phyloP scores from a whole-genome alignment of 345 rosid species.

The Hibiscus syriacus region DNA sequence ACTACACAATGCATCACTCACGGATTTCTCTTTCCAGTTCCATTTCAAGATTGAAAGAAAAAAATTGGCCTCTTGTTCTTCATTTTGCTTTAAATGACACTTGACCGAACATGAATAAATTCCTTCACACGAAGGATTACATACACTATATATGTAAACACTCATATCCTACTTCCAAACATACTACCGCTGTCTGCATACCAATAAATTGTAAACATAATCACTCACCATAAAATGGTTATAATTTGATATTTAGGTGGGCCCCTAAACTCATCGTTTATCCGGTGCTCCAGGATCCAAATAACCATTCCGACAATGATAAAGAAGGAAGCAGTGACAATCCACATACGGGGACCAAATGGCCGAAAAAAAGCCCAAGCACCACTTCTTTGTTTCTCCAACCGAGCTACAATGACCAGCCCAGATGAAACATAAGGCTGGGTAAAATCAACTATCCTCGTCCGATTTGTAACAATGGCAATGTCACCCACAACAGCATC shows the following conservation, averaged over 20 bases:
- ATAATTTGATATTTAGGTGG: conserved; percentile 68
- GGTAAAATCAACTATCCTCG: conserved; percentile 79
- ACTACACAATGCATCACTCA: too few species aligned
- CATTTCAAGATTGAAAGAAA: too few species aligned
- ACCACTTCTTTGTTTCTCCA: conserved; percentile 63
- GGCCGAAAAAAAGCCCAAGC: conserved; percentile 95
- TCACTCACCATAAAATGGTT: conserved; percentile 76
- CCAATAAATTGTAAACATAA: not conserved
- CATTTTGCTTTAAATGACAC: not conserved
- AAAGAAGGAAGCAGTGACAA: conserved; percentile 59
- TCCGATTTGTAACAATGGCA: conserved; percentile 78
- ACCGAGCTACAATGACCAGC: conserved; percentile 79
- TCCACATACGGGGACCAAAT: conserved; percentile 66
- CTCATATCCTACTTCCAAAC: not conserved
- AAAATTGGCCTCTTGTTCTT: not conserved
- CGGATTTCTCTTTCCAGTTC: too few species aligned
- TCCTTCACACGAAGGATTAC: too few species aligned
- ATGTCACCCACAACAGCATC: conserved; percentile 94
- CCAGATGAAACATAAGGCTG: conserved; percentile 94
- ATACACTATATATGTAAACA: not conserved
- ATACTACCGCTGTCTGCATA: not conserved
- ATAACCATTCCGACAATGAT: conserved; percentile 69
- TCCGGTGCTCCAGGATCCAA: conserved; percentile 92
- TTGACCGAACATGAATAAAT: not conserved
- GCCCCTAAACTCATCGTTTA: conserved; percentile 90